Base-by-base conservation (phyloP, 2,329 filamentous ascomycete genomes). In the Ampelomyces quisqualis region DNA sequence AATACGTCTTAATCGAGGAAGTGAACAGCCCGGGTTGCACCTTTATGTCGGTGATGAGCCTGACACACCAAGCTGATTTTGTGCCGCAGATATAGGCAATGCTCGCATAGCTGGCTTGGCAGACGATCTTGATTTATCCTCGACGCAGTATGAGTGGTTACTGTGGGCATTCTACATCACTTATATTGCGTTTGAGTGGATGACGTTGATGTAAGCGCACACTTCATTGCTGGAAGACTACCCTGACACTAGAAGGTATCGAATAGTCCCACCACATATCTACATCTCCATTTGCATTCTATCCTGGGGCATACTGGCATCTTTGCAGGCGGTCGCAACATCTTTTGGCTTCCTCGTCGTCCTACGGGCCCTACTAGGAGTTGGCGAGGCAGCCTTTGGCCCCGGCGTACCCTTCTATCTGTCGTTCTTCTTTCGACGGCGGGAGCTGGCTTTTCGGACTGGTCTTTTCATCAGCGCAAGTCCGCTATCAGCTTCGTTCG, bases 401-500 rank as follows among this genome's bases (percentile, higher is more conserved):
- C 79, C 81, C 0, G 81, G 81, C 4, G 76, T 84, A 0, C 81
- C 81, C 0, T 82, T 83, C 57, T 84, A 82, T 47, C 65, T 85
- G 7, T 81, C 79, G 0, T 77, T 82, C 55, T 84, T 85, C 68
- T 84, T 79, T 60, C 74, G 73, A 10, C 70, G 79, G 5, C 71
- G 81, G 32, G 91, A 97, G 66, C 73, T 96, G 22, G 91, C 90
- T 0, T 85, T 93, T 46, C 77, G 90, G 24, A 93, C 87, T 0
- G 90, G 89, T 15, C 77, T 95, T 2, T 94, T 95, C 68, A 84
- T 96, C 38, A 90, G 88, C 1, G 90, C 80, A 0, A 79, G 79
- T 5, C 79, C 80, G 1, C 62, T 83, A 22, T 80, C 80, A 22
- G 78, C 78, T 7, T 79, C 77, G 2, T 84, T 93, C 51, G 90